Percentiles rank a stretch among this genome's conserved stretches.
Evolutionary conservation across 306 rosid genomes (phyloP).

Genomic region (Spatholobus suberectus): DNA sequence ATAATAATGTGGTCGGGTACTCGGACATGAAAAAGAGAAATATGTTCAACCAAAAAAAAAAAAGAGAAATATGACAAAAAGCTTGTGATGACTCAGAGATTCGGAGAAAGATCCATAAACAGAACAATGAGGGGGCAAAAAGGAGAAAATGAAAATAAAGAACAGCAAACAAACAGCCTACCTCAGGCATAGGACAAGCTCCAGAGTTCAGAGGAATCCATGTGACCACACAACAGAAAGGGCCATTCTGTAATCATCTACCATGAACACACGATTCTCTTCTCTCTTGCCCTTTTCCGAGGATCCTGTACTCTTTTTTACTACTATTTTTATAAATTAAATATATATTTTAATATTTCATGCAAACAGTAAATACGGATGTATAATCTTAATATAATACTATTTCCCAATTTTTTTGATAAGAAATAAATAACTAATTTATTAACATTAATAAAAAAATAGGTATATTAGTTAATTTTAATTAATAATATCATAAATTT

Average conservation of each 20-base stretch:
- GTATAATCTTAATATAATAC: no score
- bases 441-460: no score
- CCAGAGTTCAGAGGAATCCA: slow-evolving; percentile 77
- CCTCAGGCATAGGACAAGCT: slow-evolving; percentile 56
- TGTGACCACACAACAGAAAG: slow-evolving; percentile 64
- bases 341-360: not conserved
- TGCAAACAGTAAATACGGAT: no score
- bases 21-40: slow-evolving; percentile 53
- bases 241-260: slow-evolving; percentile 64
- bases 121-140: slow-evolving; percentile 2
- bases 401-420: no score
- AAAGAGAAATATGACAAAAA: slow-evolving; percentile 67
- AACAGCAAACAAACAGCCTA: slow-evolving; percentile 33
- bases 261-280: slow-evolving; percentile 31
- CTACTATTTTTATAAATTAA: not conserved
- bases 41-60: no score
- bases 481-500: no score
- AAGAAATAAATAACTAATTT: no score
- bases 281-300: slow-evolving; percentile 48
- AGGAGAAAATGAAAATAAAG: not conserved
- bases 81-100: slow-evolving; percentile 57
- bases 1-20: no score
- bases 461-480: no score
- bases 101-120: slow-evolving; percentile 60
- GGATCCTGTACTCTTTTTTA: slow-evolving; percentile 17